Conservation (phyloP, 768 basidiomycete genomes). For the Hortiboletus campestris region DNA sequence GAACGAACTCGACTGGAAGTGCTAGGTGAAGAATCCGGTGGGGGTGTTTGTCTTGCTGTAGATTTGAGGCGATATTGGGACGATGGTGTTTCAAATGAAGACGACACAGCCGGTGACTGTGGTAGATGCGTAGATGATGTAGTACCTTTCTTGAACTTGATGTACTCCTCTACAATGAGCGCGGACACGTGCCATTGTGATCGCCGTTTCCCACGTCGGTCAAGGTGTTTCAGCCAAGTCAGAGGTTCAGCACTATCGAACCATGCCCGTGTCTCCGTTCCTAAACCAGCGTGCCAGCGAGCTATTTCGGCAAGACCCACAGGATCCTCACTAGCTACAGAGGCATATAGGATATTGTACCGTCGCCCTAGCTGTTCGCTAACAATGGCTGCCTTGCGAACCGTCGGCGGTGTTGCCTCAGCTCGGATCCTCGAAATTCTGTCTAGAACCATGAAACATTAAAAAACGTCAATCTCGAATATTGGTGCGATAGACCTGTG, state of each 20-base stretch:
- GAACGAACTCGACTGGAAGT: conserved; percentile 41
- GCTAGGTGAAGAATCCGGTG: conserved; percentile 40
- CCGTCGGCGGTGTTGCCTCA: conserved; percentile 49
- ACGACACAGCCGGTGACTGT: conserved; percentile 13
- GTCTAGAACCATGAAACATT: conserved; percentile 36
- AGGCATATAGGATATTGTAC: conserved; percentile 53
- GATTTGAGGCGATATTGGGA: conserved; percentile 12
- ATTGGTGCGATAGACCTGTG: conserved; percentile 41
- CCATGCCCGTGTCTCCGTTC: conserved; percentile 43
- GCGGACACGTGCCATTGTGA: conserved; percentile 67
- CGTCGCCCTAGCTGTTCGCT: conserved; percentile 64
- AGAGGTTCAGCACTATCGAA: conserved; percentile 68
- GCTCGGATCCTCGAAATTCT: conserved; percentile 55
- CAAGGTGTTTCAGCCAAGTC: conserved; percentile 70
- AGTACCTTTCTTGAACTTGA: conserved; percentile 39
- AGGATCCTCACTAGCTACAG: conserved; percentile 31
- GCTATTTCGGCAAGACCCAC: conserved; percentile 51
- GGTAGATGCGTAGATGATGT: conserved; percentile 12
- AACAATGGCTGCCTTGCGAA: conserved; percentile 63
- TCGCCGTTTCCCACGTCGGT: conserved; percentile 43
- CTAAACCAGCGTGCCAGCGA: conserved; percentile 61
- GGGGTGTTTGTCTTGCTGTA: conserved; percentile 25
- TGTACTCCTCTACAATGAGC: conserved; percentile 65
- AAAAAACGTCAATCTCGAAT: neutral
- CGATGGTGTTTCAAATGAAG: conserved; percentile 14